A percentile compares a stretch with the other conserved stretches of the same genome.
phyloP scores from a whole-genome alignment of 1,284 basidiomycete genomes.

The Meripilus lineatus region DNA sequence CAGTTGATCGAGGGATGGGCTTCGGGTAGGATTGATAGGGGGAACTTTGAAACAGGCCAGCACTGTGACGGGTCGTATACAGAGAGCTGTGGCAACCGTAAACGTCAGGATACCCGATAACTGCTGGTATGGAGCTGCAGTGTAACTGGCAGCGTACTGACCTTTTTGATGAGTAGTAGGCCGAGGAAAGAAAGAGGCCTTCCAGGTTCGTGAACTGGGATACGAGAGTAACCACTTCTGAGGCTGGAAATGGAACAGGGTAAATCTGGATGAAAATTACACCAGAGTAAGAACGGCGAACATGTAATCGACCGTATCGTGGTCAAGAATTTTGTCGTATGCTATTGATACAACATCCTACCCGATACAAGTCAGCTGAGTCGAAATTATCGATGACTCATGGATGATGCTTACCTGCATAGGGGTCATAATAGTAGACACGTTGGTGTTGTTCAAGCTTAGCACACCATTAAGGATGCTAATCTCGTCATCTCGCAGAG shows the following conservation, averaged over 20 bases:
- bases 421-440: conserved; percentile 84
- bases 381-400: neutral
- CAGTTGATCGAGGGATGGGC: conserved; percentile 83
- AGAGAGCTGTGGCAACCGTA: conserved; percentile 60
- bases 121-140: neutral
- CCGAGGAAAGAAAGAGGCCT: conserved; percentile 80
- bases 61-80: conserved; percentile 85
- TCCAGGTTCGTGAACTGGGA: conserved; percentile 83
- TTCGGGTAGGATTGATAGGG: conserved; percentile 85
- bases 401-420: conserved; percentile 52
- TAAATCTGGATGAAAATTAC: conserved; percentile 9
- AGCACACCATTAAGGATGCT: conserved; percentile 85
- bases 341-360: conserved; percentile 79
- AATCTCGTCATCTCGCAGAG: conserved; percentile 86
- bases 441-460: conserved; percentile 81
- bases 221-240: conserved; percentile 87
- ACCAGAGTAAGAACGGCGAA: conserved; percentile 31
- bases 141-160: conserved; percentile 18
- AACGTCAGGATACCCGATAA: neutral
- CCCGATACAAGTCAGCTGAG: neutral
- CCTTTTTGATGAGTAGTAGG: conserved; percentile 84
- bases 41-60: conserved; percentile 71
- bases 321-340: conserved; percentile 77
- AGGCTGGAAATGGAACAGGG: conserved; percentile 35
- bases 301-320: conserved; percentile 74